Base-by-base conservation (phyloP, 805 yeast species). In the Candida pseudofarinosa region DNA sequence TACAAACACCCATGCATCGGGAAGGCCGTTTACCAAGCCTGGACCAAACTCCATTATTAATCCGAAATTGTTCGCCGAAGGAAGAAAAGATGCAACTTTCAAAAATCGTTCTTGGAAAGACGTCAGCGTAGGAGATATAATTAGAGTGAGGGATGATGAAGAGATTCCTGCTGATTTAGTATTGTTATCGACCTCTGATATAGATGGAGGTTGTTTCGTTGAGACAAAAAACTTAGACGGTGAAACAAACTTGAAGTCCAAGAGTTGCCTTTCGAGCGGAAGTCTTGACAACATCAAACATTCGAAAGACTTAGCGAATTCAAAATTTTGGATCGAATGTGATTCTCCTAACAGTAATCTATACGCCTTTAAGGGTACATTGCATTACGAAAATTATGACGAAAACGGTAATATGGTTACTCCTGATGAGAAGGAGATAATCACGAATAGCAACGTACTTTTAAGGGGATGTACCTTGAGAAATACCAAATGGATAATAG, bases 161-260 rank as follows among this genome's bases (percentile, higher is more conserved):
- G 91, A 85, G 64, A 74, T 84, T 4, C 95, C 95, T 1, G 89
- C 91, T 1, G 95, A 85, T 62, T 59, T 81, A 12, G 69, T 84
- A 37, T 60, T 85, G 28, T 56, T 85, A 5, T 71, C 88, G 4
- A 73, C 89, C 2, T 79, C 87, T 26, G 88, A 83, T 55, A 60
- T 71, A 1, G 88, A 84, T 51, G 83, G 83, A 39, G 77, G 76
- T 39, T 84, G 90, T 62, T 85, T 80, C 51, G 79, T 85, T 23
- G 95, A 85, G 60, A 86, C 95, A 0, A 85, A 85, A 55, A 85
- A 85, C 61, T 71, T 86, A 51, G 95, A 86, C 63, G 95, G 95
- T 62, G 95, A 85, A 60, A 83, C 91, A 3, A 85, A 82, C 56
- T 71, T 85, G 58, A 86, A 85, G 57, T 67, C 69, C 18, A 77